These are phyloP conservation scores for Cladosporium sp. DNA, from an alignment of 2,329 filamentous ascomycete genomes.

Conservation along the genomic window DNA sequence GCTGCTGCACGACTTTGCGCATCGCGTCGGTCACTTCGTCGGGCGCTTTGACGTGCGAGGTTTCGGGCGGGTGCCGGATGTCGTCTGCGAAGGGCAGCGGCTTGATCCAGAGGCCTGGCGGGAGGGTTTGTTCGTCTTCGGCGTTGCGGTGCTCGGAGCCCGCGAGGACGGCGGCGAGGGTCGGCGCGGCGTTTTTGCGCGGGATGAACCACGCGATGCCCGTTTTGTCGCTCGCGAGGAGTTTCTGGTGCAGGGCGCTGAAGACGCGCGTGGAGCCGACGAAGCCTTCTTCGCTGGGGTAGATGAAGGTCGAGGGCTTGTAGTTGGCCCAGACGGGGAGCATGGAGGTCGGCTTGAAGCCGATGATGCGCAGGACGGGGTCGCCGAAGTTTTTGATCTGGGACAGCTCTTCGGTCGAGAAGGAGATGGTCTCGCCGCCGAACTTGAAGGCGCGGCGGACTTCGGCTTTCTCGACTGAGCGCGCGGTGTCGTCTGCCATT, in stretches of 20 bases:
- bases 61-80: slow-evolving; percentile 66
- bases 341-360: slow-evolving; percentile 75
- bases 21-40: slow-evolving; percentile 73
- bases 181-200: slow-evolving; percentile 70
- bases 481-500: slow-evolving; percentile 70
- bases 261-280: slow-evolving; percentile 91
- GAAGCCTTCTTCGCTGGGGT: slow-evolving; percentile 83
- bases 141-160: slow-evolving; percentile 62
- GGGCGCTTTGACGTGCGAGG: slow-evolving; percentile 51
- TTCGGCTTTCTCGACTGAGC: slow-evolving; percentile 71
- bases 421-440: slow-evolving; percentile 81
- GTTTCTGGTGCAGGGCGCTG: slow-evolving; percentile 80
- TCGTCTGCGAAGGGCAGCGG: slow-evolving; percentile 88
- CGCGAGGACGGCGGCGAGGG: slow-evolving; percentile 74
- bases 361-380: slow-evolving; percentile 79
- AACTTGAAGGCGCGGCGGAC: slow-evolving; percentile 94
- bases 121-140: slow-evolving; percentile 62
- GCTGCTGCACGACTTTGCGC: slow-evolving; percentile 73
- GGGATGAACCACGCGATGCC: slow-evolving; percentile 86
- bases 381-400: slow-evolving; percentile 72
- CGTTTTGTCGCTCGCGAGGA: slow-evolving; percentile 72
- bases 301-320: slow-evolving; percentile 85
- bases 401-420: slow-evolving; percentile 76
- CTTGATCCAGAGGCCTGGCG: slow-evolving; percentile 81
- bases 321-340: slow-evolving; percentile 79